Base-by-base conservation (phyloP, 2,329 filamentous ascomycete genomes). In the Ustilaginoidea virens region DNA sequence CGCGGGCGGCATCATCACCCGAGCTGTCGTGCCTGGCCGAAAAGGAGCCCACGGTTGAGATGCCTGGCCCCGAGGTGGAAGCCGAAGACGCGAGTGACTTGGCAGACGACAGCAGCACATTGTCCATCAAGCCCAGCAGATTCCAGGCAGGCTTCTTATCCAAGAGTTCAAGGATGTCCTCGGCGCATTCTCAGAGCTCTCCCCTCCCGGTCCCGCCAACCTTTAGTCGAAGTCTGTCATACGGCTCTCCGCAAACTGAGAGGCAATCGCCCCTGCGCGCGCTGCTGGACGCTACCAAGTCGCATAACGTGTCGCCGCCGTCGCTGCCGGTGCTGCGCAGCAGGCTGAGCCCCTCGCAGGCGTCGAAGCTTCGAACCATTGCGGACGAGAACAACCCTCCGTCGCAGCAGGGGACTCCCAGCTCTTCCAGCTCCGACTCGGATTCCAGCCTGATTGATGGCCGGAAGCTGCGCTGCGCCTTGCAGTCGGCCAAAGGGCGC, bases 111-210 rank as follows among this genome's bases (percentile, higher is more conserved):
- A 50, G 33, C 11, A 48, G 38, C 25, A 36, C 39, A 25, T 31
- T 36, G 15, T 33, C 44, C 11, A 14, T 10, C 10, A 80, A 80
- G 42, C 69, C 70, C 28, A 80, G 69, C 53, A 71, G 87, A 24
- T 96, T 96, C 56, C 81, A 92, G 43, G 69, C 85, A 2, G 87
- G 87, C 5, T 93, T 93, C 50, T 58, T 96, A 15, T 74, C 80
- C 58, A 69, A 68, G 46, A 44, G 42, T 20, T 40, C 52, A 23
- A 53, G 57, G 24, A 43, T 49, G 3, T 58, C n/a, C n/a, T n/a
- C 60, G 2, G 44, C 55, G 21, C 53, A 52, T 23, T 26, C 38
- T 2, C 59, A 66, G 25, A 74, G 68, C 29, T 83, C 79, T 3
- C 77, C 80, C 4, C 53, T 69, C 4, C 63, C 69, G 10, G 55